Evolutionary conservation across 1,284 basidiomycete species (phyloP), one percentile per base, ranked within the genome.

Genomic region (Irpex sp.): DNA sequence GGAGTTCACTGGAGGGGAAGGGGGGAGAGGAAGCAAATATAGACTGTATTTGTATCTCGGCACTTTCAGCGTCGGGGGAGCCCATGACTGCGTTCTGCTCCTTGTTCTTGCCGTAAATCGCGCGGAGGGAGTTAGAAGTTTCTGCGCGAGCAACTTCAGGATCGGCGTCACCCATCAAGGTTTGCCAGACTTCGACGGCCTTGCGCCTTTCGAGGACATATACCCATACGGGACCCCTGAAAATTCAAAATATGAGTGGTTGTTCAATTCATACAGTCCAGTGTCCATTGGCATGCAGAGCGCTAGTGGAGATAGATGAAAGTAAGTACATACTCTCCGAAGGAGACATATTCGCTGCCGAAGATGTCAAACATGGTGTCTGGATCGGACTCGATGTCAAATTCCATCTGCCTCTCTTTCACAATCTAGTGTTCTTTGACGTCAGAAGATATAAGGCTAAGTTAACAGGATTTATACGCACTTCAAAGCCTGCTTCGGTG

Each of bases 341-440:
- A 81, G 57, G 84, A 88, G 54, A 80, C 79, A n/a, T 86, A 83
- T 68, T 92, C 89, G 47, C 88, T 83, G 19, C 90, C 90, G 70
- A 92, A 92, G 49, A 92, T 75, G 68, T 92, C 90, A 62, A 83
- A 87, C 61, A 92, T 78, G 0, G 85, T 85, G 33, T 92, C 90
- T 26, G 88, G 89, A 67, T 92, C 89, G 7, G 86, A 84, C 69
- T 92, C 90, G 17, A 83, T 81, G 69, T 91, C 90, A 68, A 92
- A 92, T 67, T 91, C 90, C 88, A 92, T 91, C 72, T 90, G 90
- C 21, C 90, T 78, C 74, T 92, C 90, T 73, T 92, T 92, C 60
- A 90, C 85, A 69, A 92, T 91, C 89, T 91, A 64, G 33, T 55
- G 3, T 11, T n/a, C 13, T 15, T 11, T 26, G 31, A 11, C 19